These are phyloP conservation scores for Cystobasidium slooffiae DNA, from an alignment of 1,284 basidiomycete genomes.

Conservation along the genomic window DNA sequence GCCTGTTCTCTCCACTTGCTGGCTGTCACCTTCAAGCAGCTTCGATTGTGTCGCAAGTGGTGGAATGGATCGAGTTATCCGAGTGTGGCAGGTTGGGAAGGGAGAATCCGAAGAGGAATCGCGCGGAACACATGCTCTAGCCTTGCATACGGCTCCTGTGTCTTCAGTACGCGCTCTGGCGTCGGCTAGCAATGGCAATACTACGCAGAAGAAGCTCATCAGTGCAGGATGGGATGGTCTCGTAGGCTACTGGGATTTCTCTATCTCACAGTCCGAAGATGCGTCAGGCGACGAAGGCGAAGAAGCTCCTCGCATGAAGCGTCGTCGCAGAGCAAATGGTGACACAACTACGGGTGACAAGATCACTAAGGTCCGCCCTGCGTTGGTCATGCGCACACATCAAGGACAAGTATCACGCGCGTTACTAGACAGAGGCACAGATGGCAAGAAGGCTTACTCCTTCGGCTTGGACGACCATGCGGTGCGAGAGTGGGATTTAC, in stretches of 20 bases:
- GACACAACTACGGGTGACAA: constrained; percentile 38
- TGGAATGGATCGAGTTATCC: constrained; percentile 75
- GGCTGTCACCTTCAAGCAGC: constrained; percentile 61
- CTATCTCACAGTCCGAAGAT: constrained; percentile 66
- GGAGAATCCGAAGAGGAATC: constrained; percentile 15
- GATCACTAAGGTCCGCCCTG: constrained; percentile 58
- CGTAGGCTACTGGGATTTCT: constrained; percentile 69
- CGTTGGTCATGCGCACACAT: constrained; percentile 72
- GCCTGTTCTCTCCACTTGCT: constrained; percentile 73
- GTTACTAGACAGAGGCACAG: constrained; percentile 58
- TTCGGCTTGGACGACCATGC: constrained; percentile 60
- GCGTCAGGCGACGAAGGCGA: constrained; percentile 63
- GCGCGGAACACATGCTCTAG: constrained; percentile 60
- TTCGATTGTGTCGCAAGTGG: constrained; percentile 68
- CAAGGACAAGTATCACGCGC: constrained; percentile 71
- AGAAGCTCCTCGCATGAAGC: constrained; percentile 50
- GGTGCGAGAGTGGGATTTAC: constrained; percentile 61
- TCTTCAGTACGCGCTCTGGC: constrained; percentile 67
- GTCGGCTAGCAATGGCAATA: constrained; percentile 59
- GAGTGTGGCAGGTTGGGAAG: constrained; percentile 49
- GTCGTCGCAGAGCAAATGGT: constrained; percentile 35
- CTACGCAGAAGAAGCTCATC: constrained; percentile 62
- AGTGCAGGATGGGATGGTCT: constrained; percentile 78
- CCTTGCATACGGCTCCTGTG: constrained; percentile 74
- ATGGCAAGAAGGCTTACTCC: constrained; percentile 48